These are phyloP conservation scores for Trypanosoma boissoni DNA, from an alignment of 208 protist genomes.

Conservation along the genomic window DNA sequence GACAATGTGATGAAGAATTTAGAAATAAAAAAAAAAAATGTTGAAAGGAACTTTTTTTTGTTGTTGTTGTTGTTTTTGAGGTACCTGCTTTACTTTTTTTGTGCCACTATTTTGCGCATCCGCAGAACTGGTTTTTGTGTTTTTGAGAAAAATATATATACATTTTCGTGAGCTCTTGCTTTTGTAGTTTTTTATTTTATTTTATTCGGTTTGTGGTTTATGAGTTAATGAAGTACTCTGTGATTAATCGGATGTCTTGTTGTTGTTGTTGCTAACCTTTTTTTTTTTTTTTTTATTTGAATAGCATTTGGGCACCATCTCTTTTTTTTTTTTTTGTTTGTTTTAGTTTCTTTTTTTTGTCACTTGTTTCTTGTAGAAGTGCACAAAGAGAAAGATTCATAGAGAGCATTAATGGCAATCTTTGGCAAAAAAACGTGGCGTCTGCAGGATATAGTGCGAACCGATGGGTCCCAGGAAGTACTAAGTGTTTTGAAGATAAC, in stretches of 20 bases:
- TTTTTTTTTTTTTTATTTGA: constrained; percentile 23
- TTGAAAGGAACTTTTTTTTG: neutral
- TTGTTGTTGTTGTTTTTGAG: too few species aligned
- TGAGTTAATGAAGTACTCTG: too few species aligned
- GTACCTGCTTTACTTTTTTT: too few species aligned
- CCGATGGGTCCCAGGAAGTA: constrained; percentile 47
- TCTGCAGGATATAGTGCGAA: constrained; percentile 68
- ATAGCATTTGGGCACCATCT: neutral
- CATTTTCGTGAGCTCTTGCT: too few species aligned
- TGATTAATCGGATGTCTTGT: too few species aligned
- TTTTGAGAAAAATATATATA: too few species aligned
- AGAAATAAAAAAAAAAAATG: neutral
- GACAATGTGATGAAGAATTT: neutral
- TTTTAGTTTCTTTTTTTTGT: constrained; percentile 11
- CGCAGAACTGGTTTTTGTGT: too few species aligned
- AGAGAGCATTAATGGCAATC: constrained; percentile 8
- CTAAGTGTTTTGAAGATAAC: constrained; percentile 72
- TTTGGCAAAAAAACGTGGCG: constrained; percentile 64
- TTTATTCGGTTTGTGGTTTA: too few species aligned
- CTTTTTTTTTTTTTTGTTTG: constrained; percentile 6
- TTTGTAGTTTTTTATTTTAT: too few species aligned
- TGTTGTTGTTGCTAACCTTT: constrained; percentile 16
- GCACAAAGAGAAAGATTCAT: neutral
- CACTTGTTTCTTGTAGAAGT: neutral
- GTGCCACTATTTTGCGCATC: too few species aligned